Base-by-base conservation (phyloP, 129 eudicot species). In the Solidago caesia region DNA sequence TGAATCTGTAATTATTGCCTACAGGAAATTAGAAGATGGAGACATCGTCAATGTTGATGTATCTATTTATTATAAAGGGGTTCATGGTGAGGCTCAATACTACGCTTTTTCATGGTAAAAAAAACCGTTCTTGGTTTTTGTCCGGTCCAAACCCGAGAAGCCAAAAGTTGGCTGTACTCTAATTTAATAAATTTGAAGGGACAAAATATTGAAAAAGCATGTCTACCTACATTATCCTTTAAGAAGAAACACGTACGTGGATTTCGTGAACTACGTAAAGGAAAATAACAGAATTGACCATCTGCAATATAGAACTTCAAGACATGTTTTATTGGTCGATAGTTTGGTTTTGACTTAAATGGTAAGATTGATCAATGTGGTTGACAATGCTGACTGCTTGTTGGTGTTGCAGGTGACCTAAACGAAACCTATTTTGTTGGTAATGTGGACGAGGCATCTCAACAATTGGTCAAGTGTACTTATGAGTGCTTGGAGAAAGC, bases 401-500 rank as follows among this genome's bases (percentile, higher is more conserved):
- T 41, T 71, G 65, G 66, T 33, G 49, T 63, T 78, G 83, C 75
- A 93, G 98, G 96, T 83, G 96, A 93, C 73, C 85, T 93, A 43
- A 93, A 94, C 74, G 99, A 94, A 80, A 94, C 97, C 8, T 90
- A 77, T 82, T 94, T 94, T 63, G 99, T 91, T 66, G 99, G 99
- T 61, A 87, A 88, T 76, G 97, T 94, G 79, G 99, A 94, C 49
- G 96, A 94, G 71, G 87, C 84, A 82, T 94, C 96, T 71, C 79
- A 75, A 70, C 83, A 86, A 61, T 70, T 93, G 77, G 96, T 93
- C 57, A 89, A 88, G 53, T 86, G 98, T 66, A 85, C 98, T 68
- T 93, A 94, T 16, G 97, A 91, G 81, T 94, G 97, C 82, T 77
- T 94, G 87, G 99, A 91, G 78, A 94, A 94, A 78, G 97, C 96